Evolutionary conservation across 192 early-diverging fungal genomes (phyloP), one percentile per base, ranked within the genome.

Genomic region (Gaertneriomyces sp.): DNA sequence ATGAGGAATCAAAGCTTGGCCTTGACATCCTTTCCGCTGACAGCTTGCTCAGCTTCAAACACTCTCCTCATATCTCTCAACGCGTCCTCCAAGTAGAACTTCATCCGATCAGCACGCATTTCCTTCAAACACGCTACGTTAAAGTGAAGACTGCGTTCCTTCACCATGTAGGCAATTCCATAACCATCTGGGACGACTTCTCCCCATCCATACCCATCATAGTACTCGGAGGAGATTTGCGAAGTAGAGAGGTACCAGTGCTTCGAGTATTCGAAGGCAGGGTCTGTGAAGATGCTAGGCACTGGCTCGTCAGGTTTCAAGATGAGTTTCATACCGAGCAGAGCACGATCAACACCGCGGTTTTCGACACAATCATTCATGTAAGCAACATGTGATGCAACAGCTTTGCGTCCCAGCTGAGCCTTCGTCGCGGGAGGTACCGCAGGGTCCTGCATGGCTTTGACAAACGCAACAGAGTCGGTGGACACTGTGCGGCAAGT

Each of bases 191-290:
- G 87, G 17, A 92, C 90, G 40, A 94, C 78, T 63, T 83, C 76
- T 19, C 81, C 81, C 81, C 81, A 83, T 42, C 96, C 94, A 70
- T 95, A 97, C 56, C 94, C 93, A 67, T 89, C 88, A 84, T 93
- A 98, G 79, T 93, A 78, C 69, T 93, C 91, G 64, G 90, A 91
- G 5, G 89, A 81, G 63, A 98, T 86, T 77, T 97, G 94, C 40
- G 91, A 93, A 4, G 94, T 96, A 17, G 91, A 92, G 57, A 98
- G 74, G 74, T 84, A 85, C 96, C 96, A 98, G 74, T 94, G 93
- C 54, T 75, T 82, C 8, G 92, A 87, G 60, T 85, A 80, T 46
- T 81, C 73, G 69, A 89, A 95, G 6, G 91, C 82, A 5, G 92
- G 91, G 71, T 97, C 95, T 4, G 82, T 79, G 70, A 96, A 99